phyloP scores from a whole-genome alignment of 441 rosid genomes.

The Mallotus repandus region DNA sequence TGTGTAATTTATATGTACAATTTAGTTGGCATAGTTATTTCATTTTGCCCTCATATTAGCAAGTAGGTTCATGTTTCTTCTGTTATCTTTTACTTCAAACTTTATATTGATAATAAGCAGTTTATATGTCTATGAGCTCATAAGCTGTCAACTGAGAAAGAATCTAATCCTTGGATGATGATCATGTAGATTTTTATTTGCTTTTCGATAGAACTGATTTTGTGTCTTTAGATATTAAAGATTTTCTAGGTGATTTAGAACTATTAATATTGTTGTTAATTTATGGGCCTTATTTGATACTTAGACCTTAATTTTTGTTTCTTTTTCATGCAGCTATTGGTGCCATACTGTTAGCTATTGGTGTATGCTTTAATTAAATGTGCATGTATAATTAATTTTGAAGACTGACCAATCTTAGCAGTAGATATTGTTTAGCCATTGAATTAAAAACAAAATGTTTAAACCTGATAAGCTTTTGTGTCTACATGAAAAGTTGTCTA shows the following conservation, averaged over 20 bases:
- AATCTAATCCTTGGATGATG: constrained; percentile 4
- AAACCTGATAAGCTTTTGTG: not conserved
- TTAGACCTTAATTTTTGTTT: constrained; percentile 17
- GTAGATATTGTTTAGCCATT: no score
- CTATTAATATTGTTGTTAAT: not conserved
- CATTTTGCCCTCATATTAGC: constrained; percentile 62
- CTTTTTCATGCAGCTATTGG: constrained; percentile 48
- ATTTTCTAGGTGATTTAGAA: constrained; percentile 47
- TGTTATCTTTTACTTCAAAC: not conserved
- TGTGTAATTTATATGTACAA: no score
- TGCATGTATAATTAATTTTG: no score
- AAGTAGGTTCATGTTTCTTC: constrained; percentile 33
- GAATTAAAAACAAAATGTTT: no score
- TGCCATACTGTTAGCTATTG: constrained; percentile 72
- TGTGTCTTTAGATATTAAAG: constrained; percentile 35
- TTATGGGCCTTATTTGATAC: not conserved
- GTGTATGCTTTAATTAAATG: no score
- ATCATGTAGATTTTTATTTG: constrained; percentile 41
- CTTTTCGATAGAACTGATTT: constrained; percentile 44
- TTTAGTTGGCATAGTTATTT: constrained; percentile 65
- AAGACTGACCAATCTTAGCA: no score
- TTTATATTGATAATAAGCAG: not conserved
- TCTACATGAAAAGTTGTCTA: not conserved
- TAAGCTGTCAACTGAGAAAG: not conserved
- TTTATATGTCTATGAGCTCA: constrained; percentile 4